Base-by-base conservation (phyloP, 805 yeast genomes). In the Novakomyces olei region DNA sequence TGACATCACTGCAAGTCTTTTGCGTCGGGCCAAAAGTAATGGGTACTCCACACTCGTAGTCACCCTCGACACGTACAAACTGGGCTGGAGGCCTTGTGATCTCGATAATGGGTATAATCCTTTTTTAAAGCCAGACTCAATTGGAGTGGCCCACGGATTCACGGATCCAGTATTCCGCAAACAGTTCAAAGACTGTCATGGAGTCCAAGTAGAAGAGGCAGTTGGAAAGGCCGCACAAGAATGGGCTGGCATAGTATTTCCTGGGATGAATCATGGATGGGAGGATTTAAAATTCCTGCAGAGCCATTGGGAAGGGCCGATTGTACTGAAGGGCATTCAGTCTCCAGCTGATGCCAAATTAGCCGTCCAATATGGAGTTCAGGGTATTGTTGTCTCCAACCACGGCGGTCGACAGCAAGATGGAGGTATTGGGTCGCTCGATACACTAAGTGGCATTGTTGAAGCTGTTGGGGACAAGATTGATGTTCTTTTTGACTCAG, bases 381-480 rank as follows among this genome's bases (percentile, higher is more conserved):
- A 65, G 31, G 85, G 78, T 32, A 71, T 75, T 16, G 75, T 75
- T 2, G 45, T 75, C 26, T 74, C 83, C 1, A 75, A 75, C 42
- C 88, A 75, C 51, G 88, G 88, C 39, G 85, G 88, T 30, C 55
- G 88, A 43, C 46, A 47, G 30, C 53, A 69, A 27, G 80, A 72
- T 39, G 67, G 61, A 26, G 60, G 72, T 1, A 54, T 59, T 34
- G 64, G 77, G 0, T 66, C 75, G 1, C 54, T 72, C n/a, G 77
- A 72, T 44, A 64, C 69, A 5, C 54, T 72, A 34, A 63, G 63
- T 2, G 68, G 67, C 37, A 58, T 67, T 15, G 48, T 41, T 3
- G 34, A 14, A 14, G 39, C 39, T 18, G 39, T 34, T 22, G 39
- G 35, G 4, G 51, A 55, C 2, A 58, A 61, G 30, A 49, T 69